Evolutionary conservation across 2,329 filamentous ascomycete species (phyloP), one percentile per base, ranked within the genome.

Genomic region (Aspergillus sclerotialis): DNA sequence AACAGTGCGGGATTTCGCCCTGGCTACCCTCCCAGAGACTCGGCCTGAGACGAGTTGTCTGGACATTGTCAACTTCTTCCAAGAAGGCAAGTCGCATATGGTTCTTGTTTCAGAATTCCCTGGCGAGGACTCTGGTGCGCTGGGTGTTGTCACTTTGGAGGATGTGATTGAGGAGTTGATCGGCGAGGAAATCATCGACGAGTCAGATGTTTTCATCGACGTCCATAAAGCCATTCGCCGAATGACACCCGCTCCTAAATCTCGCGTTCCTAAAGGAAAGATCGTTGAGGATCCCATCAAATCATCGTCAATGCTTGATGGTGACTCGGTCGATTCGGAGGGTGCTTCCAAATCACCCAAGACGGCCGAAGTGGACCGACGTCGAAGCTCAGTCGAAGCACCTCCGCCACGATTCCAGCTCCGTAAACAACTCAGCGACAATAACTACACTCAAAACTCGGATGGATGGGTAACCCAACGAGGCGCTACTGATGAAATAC

Each of bases 61-160:
- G 36, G 92, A 98, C 60, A 96, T 98, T 52, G 87, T 98, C 65
- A 98, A 98, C 67, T 98, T 95, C 64, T 98, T 98, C 69, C 92
- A 98, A 62, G 92, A 98, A 68, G 92, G 92, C 51, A 98, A 98
- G 61, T 94, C 89, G 2, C 92, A 98, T 61, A 94, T 98, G 89
- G 90, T 96, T 0, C 70, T 98, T 17, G 92, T 96, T 7, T 95
- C 90, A 0, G 85, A 94, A 52, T 76, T 68, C 45, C 92, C 92
- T 1, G 89, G 90, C n/a, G 86, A 93, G 46, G 82, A 94, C 52
- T 80, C 84, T 51, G 92, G 92, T 29, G 88, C 89, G 5, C 69
- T 94, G 9, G 92, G 92, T 36, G 92, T 98, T 3, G 87, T 98
- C 11, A 98, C 92, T 0, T 68, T 98, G 2, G 92, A 98, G 60